These are phyloP conservation scores for Madurella mycetomatis DNA, from an alignment of 2,329 filamentous ascomycete genomes.

Conservation along the genomic window DNA sequence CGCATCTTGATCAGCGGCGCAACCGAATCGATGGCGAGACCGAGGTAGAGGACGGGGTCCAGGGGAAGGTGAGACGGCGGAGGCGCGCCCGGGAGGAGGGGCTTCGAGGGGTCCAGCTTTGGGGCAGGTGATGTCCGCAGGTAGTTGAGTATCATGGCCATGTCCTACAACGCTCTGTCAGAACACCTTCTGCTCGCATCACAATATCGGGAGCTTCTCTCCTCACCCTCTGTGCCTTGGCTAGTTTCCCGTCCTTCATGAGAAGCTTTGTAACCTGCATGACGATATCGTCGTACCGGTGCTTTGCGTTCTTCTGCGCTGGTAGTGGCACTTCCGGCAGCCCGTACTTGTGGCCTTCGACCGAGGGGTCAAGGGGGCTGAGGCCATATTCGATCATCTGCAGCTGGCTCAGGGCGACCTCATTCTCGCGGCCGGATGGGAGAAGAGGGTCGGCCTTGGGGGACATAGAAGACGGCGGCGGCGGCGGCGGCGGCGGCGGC, in stretches of 20 bases:
- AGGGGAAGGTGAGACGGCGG: constrained; percentile 76
- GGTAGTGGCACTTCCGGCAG: constrained; percentile 65
- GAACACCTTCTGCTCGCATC: not conserved
- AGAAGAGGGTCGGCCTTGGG: constrained; percentile 22
- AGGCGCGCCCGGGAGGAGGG: constrained; percentile 71
- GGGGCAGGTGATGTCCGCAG: constrained; percentile 83
- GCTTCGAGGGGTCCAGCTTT: constrained; percentile 63
- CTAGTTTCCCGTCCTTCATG: constrained; percentile 89
- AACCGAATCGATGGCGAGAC: constrained; percentile 85
- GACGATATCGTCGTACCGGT: constrained; percentile 81
- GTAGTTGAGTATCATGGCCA: constrained; percentile 75
- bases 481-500: not conserved
- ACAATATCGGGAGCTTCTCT: constrained; percentile 12
- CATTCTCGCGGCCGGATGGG: constrained; percentile 40
- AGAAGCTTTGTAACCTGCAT: constrained; percentile 84
- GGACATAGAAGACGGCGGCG: constrained; percentile 8
- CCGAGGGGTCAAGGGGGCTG: constrained; percentile 28
- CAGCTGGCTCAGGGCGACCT: constrained; percentile 37
- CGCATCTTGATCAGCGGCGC: constrained; percentile 81
- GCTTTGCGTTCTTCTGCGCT: constrained; percentile 60
- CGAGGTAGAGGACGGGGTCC: constrained; percentile 85
- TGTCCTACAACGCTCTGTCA: constrained; percentile 55
- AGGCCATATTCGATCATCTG: constrained; percentile 32
- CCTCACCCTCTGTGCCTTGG: constrained; percentile 78
- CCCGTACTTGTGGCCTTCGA: constrained; percentile 69